Percentiles rank a stretch among this genome's conserved stretches.
These are phyloP conservation scores for Colletotrichum melonis DNA, from an alignment of 2,329 filamentous ascomycete species.

Conservation along the genomic window DNA sequence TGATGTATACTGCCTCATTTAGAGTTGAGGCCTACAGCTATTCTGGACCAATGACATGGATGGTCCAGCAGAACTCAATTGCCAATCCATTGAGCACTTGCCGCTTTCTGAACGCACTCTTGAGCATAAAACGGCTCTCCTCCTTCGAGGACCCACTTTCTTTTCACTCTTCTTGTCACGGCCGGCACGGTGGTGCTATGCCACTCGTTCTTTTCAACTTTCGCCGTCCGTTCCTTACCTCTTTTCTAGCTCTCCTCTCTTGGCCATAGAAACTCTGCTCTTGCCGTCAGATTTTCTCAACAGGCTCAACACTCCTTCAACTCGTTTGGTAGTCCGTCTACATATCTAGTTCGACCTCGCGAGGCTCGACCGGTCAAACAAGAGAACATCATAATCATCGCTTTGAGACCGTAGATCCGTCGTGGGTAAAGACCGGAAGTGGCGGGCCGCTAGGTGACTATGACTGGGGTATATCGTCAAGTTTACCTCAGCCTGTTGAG, in stretches of 20 bases:
- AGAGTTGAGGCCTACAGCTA: slow-evolving; percentile 23
- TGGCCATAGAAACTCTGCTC: neutral
- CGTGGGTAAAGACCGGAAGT: slow-evolving; percentile 29
- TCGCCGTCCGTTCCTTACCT: neutral
- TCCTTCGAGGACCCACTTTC: neutral
- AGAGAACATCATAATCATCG: slow-evolving; percentile 15
- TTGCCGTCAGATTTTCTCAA: slow-evolving; percentile 8
- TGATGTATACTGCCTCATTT: neutral
- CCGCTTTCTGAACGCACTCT: neutral
- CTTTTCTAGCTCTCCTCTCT: neutral
- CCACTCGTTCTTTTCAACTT: slow-evolving; percentile 24
- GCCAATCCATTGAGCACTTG: neutral
- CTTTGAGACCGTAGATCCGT: slow-evolving; percentile 29
- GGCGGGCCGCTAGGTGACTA: slow-evolving; percentile 35
- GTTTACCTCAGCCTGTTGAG: slow-evolving; percentile 34
- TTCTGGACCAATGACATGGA: neutral
- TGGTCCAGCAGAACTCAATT: neutral
- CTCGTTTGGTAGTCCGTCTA: slow-evolving; percentile 15
- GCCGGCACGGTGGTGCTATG: slow-evolving; percentile 37
- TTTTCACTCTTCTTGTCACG: slow-evolving; percentile 14
- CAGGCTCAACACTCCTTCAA: slow-evolving; percentile 13
- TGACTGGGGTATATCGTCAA: slow-evolving; percentile 15
- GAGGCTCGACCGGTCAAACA: slow-evolving; percentile 22
- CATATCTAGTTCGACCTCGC: slow-evolving; percentile 32
- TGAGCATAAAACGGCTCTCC: neutral